phyloP scores from a whole-genome alignment of 306 rosid genomes.

The Vigna reflexopilosa region DNA sequence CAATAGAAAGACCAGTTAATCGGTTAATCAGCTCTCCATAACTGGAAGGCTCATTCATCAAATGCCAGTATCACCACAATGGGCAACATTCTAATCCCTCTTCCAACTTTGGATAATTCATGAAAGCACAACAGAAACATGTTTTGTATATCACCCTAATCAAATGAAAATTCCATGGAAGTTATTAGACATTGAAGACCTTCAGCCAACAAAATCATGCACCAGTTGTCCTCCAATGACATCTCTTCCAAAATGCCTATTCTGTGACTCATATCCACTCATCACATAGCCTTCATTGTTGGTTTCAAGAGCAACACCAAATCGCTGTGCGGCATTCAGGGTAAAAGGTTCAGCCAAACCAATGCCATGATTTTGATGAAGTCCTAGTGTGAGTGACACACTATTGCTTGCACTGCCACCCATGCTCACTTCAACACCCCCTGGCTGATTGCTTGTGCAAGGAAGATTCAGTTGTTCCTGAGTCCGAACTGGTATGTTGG shows the following conservation, averaged over 20 bases:
- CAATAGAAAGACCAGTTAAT: not conserved
- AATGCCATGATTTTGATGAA: constrained; percentile 78
- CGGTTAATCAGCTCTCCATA: not conserved
- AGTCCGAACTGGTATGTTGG: constrained; percentile 43
- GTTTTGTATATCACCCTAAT: constrained; percentile 43
- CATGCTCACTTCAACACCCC: constrained; percentile 58
- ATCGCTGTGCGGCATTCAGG: constrained; percentile 68
- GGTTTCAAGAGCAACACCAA: constrained; percentile 62
- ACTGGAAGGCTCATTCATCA: constrained; percentile 21
- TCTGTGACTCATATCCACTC: constrained; percentile 73
- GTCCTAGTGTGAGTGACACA: constrained; percentile 87
- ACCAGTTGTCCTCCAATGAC: constrained; percentile 71
- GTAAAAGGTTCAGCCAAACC: constrained; percentile 77
- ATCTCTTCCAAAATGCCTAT: constrained; percentile 81
- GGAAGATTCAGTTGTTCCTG: constrained; percentile 57
- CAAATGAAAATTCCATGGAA: constrained; percentile 42
- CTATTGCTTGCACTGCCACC: constrained; percentile 56
- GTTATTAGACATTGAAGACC: constrained; percentile 12
- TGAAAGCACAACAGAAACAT: constrained; percentile 43
- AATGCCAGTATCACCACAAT: constrained; percentile 26
- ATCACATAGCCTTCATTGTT: constrained; percentile 63
- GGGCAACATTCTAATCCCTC: constrained; percentile 32
- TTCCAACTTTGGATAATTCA: constrained; percentile 33
- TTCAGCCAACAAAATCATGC: constrained; percentile 77
- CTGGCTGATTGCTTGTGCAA: constrained; percentile 53